Evolutionary conservation across 2,329 filamentous ascomycete genomes (phyloP), one percentile per base, ranked within the genome.

Genomic region (Parastagonospora nodorum): DNA sequence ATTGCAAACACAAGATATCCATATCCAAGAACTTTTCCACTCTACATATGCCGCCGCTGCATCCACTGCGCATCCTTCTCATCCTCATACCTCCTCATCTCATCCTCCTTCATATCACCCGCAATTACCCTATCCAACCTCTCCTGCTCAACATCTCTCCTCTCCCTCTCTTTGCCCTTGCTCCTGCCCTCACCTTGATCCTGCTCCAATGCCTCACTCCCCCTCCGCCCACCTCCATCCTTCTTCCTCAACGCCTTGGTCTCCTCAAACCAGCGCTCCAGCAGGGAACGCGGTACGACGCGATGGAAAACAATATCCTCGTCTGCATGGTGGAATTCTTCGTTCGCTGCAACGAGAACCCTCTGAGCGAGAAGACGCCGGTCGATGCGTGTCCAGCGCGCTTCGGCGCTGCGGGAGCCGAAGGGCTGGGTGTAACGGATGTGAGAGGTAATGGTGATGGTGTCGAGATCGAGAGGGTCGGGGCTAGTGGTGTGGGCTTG

Each of bases 141-240:
- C 5, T 45, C 50, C 38, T 55, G 55, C 24, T 59, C 47, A 30
- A 50, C 50, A 32, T 57, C 24, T 66, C 65, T 46, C 14, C 39
- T 30, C 10, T 64, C 64, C n/a, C 55, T 49, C n/a, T 60, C 69
- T 33, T 64, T 45, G 8, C 71, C 67, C 62, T 37, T 44, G 38
- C 31, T 45, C 36, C 41, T 40, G 40, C 48, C 44, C 10, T 56
- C 46, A 5, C 69, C 60, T 35, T 73, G 72, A 6, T 49, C 47
- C 8, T 59, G 43, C 47, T 68, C 16, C 48, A 43, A 1, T 50
- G 33, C n/a, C 14, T 6, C 55, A 63, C n/a, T 61, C 63, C 11
- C 57, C 55, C 42, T 72, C 69, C 35, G 8, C 24, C 15, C 12
- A 68, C 64, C 11, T 67, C 61, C 9, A 55, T 48, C n/a, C 62